A percentile compares a stretch with the other conserved stretches of the same genome.
Evolutionary conservation across 1,284 basidiomycete species (phyloP).

Genomic region (Hypsizygus ulmarius): DNA sequence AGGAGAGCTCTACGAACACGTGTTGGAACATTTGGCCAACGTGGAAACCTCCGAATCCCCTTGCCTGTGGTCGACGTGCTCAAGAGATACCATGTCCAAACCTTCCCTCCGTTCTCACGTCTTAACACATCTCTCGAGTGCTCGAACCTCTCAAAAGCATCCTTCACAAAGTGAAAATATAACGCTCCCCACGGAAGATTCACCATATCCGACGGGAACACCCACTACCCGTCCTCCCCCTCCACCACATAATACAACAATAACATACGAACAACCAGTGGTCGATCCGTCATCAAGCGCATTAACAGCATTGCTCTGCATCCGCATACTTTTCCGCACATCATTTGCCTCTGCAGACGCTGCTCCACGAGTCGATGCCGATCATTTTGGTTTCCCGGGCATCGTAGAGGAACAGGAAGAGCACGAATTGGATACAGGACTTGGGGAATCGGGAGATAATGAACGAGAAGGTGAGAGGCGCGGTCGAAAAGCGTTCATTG

Average conservation of each 20-base stretch:
- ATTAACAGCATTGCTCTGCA: slow-evolving; percentile 70
- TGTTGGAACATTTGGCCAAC: slow-evolving; percentile 53
- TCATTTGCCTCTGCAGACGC: slow-evolving; percentile 68
- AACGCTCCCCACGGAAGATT: slow-evolving; percentile 53
- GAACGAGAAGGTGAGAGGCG: slow-evolving; percentile 65
- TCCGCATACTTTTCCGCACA: slow-evolving; percentile 71
- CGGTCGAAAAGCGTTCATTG: slow-evolving; percentile 67
- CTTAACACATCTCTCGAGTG: slow-evolving; percentile 67
- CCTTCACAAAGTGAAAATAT: slow-evolving; percentile 68
- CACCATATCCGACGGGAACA: slow-evolving; percentile 53
- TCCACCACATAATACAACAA: slow-evolving; percentile 54
- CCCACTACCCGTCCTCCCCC: slow-evolving; percentile 65
- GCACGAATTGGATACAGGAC: slow-evolving; percentile 39
- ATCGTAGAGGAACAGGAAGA: slow-evolving; percentile 65
- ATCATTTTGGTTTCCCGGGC: slow-evolving; percentile 82
- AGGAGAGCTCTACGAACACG: slow-evolving; percentile 65
- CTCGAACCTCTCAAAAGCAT: slow-evolving; percentile 50
- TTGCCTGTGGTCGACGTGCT: slow-evolving; percentile 70
- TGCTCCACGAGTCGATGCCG: slow-evolving; percentile 70
- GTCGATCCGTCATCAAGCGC: slow-evolving; percentile 69
- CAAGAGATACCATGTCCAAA: slow-evolving; percentile 44
- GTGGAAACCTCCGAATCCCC: slow-evolving; percentile 42
- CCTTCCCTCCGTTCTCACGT: slow-evolving; percentile 58
- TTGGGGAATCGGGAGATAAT: slow-evolving; percentile 34
- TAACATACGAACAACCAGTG: slow-evolving; percentile 55